Base-by-base conservation (phyloP, 805 yeast genomes). In the Lachancea kluyveri region DNA sequence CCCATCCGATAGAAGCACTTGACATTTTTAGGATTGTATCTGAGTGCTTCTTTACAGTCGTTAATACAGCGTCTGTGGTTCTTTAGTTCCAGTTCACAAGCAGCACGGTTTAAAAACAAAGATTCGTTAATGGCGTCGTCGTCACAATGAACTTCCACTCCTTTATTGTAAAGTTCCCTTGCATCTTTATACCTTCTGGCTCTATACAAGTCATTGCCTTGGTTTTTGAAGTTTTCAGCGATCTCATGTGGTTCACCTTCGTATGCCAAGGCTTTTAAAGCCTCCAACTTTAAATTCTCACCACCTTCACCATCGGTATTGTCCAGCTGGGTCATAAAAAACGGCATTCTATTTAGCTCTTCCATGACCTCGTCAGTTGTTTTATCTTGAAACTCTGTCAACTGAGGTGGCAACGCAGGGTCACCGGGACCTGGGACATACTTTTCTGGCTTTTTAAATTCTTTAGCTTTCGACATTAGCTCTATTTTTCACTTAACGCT, bases 211-310 rank as follows among this genome's bases (percentile, higher is more conserved):
- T 86, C 96, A 55, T 94, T 92, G 5, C 98, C 99, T 53, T 90
- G 96, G 39, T 73, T 78, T 42, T 87, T 86, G 64, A 88, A 92
- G 50, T 87, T 88, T 15, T 74, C 68, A 4, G 96, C 96, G 21
- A 87, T 66, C 50, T 92, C 98, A 48, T 81, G 78, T 0, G 96
- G 96, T 41, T 86, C 95, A 26, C 97, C 98, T 30, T 92, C 98
- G 51, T 85, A 87, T 0, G 94, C 95, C 45, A 92, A 64, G 4
- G 95, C 90, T 51, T 79, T 80, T 36, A 92, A 67, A 0, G 98
- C 98, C 52, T 90, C 97, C 11, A 92, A 60, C 31, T 75, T 79
- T 4, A 67, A 51, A 49, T 83, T 84, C 26, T 77, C 80, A 19
- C 87, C 90, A 27, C 83, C 85, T 4, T 70, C 78, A 10, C 83